Conservation (phyloP, 2,329 filamentous ascomycete genomes). For the Hypoxylon sp. region DNA sequence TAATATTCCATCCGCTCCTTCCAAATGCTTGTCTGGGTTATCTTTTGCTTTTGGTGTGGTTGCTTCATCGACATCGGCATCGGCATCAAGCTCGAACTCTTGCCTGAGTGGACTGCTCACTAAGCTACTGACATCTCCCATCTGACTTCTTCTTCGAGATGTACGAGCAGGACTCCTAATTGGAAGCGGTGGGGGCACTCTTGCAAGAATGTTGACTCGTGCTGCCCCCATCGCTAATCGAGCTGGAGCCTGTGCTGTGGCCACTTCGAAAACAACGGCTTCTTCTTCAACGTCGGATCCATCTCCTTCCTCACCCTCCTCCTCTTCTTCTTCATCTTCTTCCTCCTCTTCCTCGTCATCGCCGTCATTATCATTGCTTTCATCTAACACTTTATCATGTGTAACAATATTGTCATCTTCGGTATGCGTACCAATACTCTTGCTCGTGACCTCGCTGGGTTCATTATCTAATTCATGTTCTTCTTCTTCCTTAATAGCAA, state of each 20-base stretch:
- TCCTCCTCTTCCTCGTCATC: conserved; percentile 54
- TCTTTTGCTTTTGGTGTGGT: conserved; percentile 47
- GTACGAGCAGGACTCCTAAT: conserved; percentile 78
- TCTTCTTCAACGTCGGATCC: conserved; percentile 67
- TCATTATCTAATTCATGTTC: conserved; percentile 22
- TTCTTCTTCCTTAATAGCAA: conserved; percentile 35
- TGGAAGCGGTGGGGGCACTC: conserved; percentile 81
- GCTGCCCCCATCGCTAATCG: conserved; percentile 72
- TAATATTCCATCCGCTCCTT: conserved; percentile 6
- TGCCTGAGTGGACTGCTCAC: conserved; percentile 65
- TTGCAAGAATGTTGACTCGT: conserved; percentile 84
- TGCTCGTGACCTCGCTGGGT: conserved; percentile 12
- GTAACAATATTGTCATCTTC: conserved; percentile 16
- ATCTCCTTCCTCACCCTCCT: conserved; percentile 64
- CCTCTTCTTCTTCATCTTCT: conserved; percentile 61
- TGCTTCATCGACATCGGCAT: conserved; percentile 41
- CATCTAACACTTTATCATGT: conserved; percentile 8
- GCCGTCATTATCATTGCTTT: conserved; percentile 37
- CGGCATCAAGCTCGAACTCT: conserved; percentile 57
- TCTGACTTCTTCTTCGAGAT: conserved; percentile 67
- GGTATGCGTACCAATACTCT: conserved; percentile 16
- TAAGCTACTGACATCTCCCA: conserved; percentile 68
- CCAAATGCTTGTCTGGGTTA: conserved; percentile 13
- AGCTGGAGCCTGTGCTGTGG: conserved; percentile 67
- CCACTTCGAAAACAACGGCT: conserved; percentile 77